Base-by-base conservation (phyloP, 2,329 filamentous ascomycete species). In the Cordyceps militaris region DNA sequence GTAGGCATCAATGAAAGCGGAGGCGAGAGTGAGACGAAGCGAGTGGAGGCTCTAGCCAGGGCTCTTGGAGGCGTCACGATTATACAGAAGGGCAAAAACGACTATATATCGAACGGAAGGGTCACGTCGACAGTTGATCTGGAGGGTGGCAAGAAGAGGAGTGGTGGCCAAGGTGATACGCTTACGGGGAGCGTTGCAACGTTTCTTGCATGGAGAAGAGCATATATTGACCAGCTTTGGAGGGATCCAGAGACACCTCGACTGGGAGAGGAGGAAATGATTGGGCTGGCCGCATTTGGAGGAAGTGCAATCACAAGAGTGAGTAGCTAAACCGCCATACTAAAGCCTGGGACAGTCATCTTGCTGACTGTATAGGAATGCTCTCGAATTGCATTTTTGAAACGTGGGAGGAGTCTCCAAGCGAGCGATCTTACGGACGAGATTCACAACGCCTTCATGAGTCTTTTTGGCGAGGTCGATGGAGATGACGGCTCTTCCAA, bases 91-190 rank as follows among this genome's bases (percentile, higher is more conserved):
- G 94, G 94, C 2, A 70, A 73, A 2, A 83, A 83, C 61, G 94
- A 99, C 72, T 84, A 87, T 63, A 89, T 99, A 60, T 91, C 87
- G 3, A 89, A 96, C 65, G 90, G 92, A 13, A 76, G 81, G 59
- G 79, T 79, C 56, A 96, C 89, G n/a, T 73, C 92, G 26, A 76
- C 88, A 0, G 88, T 87, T 26, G 91, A 96, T 64, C 74, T 92
- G 3, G 74, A 84, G 66, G 94, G 94, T 9, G 93, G 93, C 1
- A 73, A 85, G 70, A 99, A 99, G 82, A 80, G 94, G 63, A 93
- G 89, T 59, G 94, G 93, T 49, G 94, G 94, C 0, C 94, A 99
- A 74, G 94, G 94, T 1, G 94, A 99, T 73, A 97, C 94, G 4
- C 76, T 99, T 63, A 97, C 94, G 0, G 94, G 94, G 1, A 86